Evolutionary conservation across 495 filamentous ascomycete genomes (phyloP), one percentile per base, ranked within the genome.

Genomic region (Astrocystis sublimbata): DNA sequence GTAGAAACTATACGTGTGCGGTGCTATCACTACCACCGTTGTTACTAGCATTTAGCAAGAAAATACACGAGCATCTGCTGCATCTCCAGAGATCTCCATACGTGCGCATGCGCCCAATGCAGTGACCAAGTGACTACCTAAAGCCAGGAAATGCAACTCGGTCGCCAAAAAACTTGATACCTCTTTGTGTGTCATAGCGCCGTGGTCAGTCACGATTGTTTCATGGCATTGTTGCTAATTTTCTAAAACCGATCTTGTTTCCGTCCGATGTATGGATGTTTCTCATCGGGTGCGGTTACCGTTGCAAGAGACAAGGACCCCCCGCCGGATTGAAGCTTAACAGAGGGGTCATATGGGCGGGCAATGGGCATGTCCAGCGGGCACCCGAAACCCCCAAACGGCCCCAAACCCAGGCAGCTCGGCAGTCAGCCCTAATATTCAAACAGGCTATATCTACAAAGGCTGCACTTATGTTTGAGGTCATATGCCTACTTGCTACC

Each of bases 291-390:
- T 23, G 49, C 35, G n/a, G 49, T n/a, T n/a, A n/a, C n/a, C n/a
- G n/a, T n/a, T 50, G n/a, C 47, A 50, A 2, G 21, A 10, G 38
- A 33, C 43, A 38, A 57, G 31, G 5, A n/a, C 52, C 15, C 52
- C 21, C 38, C 53, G 26, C 26, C 47, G 13, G 42, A 31, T n/a
- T 58, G 46, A 58, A 58, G 42, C 41, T 58, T 47, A 58, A 49
- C 19, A 49, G 42, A 49, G 52, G 52, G 51, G 50, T 56, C n/a
- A n/a, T n/a, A n/a, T n/a, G n/a, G n/a, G n/a, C n/a, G n/a, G n/a
- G n/a, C n/a, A n/a, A n/a, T n/a, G n/a, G n/a, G 52, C 52, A 30
- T 15, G 10, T 21, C 40, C 12, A 35, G 38, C 10, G 2, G 2
- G 30, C 31, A 30, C 24, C 23, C 53, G 53, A 57, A 45, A 21